These are phyloP conservation scores for Rhodotorula sp. DNA, from an alignment of 1,284 basidiomycete genomes.

Conservation along the genomic window DNA sequence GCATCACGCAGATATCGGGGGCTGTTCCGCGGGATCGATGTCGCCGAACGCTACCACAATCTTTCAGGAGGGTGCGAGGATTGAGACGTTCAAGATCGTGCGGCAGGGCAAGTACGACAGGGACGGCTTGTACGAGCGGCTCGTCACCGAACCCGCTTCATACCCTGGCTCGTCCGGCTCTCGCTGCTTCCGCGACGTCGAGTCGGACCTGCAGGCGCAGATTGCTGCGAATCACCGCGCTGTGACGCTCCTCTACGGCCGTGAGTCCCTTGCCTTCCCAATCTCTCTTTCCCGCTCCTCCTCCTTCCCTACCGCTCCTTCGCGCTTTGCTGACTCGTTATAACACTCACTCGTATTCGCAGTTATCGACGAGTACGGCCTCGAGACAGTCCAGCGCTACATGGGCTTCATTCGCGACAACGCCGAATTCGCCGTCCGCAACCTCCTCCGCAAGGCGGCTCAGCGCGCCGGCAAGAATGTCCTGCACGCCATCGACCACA, in stretches of 20 bases:
- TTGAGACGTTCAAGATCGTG: constrained; percentile 85
- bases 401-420: constrained; percentile 88
- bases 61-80: constrained; percentile 89
- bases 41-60: constrained; percentile 86
- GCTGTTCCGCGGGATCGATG: constrained; percentile 76
- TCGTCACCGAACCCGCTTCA: constrained; percentile 78
- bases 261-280: not conserved
- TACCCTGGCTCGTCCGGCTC: constrained; percentile 65
- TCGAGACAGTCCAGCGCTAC: constrained; percentile 83
- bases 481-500: constrained; percentile 70
- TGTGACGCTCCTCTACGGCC: constrained; percentile 52
- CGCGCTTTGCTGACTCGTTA: too few relatives aligned
- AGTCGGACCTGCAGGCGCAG: constrained; percentile 91
- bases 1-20: constrained; percentile 62
- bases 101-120: constrained; percentile 77
- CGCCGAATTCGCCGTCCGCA: constrained; percentile 83
- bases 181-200: constrained; percentile 70
- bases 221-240: constrained; percentile 91
- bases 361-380: constrained; percentile 78
- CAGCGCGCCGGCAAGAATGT: constrained; percentile 57
- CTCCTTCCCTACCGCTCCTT: constrained; percentile 41
- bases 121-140: constrained; percentile 68
- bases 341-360: constrained; percentile 41
- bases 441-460: constrained; percentile 71
- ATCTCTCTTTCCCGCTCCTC: not conserved